Percentiles rank a stretch among this genome's conserved stretches.
These are phyloP conservation scores for Eudorina sp. DNA, from an alignment of 139 green algal species.

Conservation along the genomic window DNA sequence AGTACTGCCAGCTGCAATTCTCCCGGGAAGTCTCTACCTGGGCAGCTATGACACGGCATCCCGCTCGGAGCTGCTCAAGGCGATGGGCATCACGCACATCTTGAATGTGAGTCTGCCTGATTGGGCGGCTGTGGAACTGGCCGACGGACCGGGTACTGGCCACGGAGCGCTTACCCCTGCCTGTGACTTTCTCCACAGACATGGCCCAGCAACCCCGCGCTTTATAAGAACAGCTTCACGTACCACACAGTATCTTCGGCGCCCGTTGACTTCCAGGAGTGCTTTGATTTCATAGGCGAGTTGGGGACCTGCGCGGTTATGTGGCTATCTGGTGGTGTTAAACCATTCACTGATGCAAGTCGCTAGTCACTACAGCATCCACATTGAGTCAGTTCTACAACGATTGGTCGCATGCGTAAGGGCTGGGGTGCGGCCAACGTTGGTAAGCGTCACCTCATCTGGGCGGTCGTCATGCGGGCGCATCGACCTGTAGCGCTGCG, in stretches of 20 bases:
- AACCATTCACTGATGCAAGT: too few species aligned
- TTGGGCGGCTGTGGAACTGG: too few species aligned
- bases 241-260: conserved; percentile 80
- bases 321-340: neutral
- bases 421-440: too few species aligned
- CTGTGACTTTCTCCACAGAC: conserved; percentile 71
- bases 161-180: neutral
- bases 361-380: too few species aligned
- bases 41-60: conserved; percentile 93
- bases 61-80: conserved; percentile 86
- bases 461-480: too few species aligned
- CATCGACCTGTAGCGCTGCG: too few species aligned
- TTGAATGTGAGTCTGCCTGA: conserved; percentile 89
- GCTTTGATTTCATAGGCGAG: conserved; percentile 82
- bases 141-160: neutral
- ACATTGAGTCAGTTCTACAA: too few species aligned
- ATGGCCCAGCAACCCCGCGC: conserved; percentile 82
- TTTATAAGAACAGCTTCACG: conserved; percentile 95
- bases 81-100: conserved; percentile 87
- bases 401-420: too few species aligned
- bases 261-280: conserved; percentile 82
- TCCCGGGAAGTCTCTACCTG: conserved; percentile 89
- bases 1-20: conserved; percentile 83
- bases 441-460: too few species aligned
- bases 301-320: neutral